These are phyloP conservation scores for Rhodotorula toruloides DNA, from an alignment of 768 basidiomycete species.

Conservation along the genomic window DNA sequence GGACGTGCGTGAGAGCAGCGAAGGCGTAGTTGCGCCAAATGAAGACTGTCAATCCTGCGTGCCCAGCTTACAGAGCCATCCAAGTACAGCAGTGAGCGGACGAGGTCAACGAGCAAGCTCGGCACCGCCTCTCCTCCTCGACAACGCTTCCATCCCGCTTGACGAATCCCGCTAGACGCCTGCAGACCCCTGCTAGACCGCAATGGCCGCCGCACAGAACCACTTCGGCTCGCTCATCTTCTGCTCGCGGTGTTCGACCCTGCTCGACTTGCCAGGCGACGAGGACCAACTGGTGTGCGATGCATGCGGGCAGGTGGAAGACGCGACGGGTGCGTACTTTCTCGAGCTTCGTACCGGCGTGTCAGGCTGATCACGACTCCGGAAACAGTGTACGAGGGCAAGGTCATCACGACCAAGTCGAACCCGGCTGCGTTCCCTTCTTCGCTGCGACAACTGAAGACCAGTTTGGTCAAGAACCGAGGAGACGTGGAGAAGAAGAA, in stretches of 20 bases:
- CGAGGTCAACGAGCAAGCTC: too few species aligned
- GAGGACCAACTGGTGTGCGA: conserved; percentile 74
- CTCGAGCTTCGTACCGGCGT: not conserved
- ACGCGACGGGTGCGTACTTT: conserved; percentile 69
- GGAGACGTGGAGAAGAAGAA: conserved; percentile 46
- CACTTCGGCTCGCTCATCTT: conserved; percentile 80
- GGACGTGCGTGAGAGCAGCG: too few species aligned
- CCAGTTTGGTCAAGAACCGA: conserved; percentile 64
- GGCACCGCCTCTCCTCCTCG: too few species aligned
- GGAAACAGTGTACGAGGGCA: conserved; percentile 79
- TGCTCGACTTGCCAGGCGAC: conserved; percentile 76
- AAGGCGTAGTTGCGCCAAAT: too few species aligned
- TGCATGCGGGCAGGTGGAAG: conserved; percentile 80
- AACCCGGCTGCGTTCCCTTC: conserved; percentile 94
- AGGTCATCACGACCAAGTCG: conserved; percentile 79
- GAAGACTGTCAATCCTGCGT: too few species aligned
- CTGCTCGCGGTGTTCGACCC: conserved; percentile 85
- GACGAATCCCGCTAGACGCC: not conserved
- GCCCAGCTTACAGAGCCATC: too few species aligned
- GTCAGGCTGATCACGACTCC: not conserved
- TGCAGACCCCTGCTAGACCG: not conserved
- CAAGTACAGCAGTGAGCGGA: too few species aligned
- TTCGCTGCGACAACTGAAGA: conserved; percentile 78
- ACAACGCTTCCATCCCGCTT: too few species aligned
- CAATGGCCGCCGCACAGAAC: conserved; percentile 18